Percentiles rank a stretch among this genome's conserved stretches.
Conservation (phyloP, 2,329 filamentous ascomycete genomes). For the Huntiella moniliformis region DNA sequence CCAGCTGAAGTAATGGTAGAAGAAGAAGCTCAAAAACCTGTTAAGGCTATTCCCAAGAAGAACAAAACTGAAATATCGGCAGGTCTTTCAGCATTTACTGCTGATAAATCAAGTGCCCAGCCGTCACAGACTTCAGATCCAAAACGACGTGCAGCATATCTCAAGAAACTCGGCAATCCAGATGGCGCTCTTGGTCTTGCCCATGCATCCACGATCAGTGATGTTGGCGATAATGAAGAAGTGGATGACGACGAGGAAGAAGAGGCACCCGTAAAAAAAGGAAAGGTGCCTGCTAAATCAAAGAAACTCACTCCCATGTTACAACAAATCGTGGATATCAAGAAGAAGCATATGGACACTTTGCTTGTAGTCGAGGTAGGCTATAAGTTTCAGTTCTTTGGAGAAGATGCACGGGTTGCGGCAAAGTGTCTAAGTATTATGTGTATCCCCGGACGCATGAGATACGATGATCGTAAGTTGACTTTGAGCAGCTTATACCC, state of each 20-base stretch:
- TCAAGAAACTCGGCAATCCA: slow-evolving; percentile 73
- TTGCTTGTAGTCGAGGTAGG: slow-evolving; percentile 85
- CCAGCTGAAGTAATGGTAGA: neutral
- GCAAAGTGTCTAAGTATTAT: slow-evolving; percentile 86
- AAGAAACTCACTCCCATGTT: slow-evolving; percentile 86
- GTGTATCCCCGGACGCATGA: slow-evolving; percentile 86
- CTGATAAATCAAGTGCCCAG: neutral
- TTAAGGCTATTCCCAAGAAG: neutral
- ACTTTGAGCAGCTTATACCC: slow-evolving; percentile 1
- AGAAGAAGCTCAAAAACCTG: neutral
- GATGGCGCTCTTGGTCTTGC: slow-evolving; percentile 57
- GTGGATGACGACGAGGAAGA: slow-evolving; percentile 30
- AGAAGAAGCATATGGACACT: slow-evolving; percentile 75
- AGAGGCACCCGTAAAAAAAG: slow-evolving; percentile 18
- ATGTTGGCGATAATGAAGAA: slow-evolving; percentile 35
- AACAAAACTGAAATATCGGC: neutral
- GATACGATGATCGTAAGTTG: slow-evolving; percentile 67
- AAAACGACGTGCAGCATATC: slow-evolving; percentile 53
- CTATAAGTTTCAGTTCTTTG: slow-evolving; percentile 96
- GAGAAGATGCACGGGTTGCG: slow-evolving; percentile 77
- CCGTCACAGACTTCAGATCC: neutral
- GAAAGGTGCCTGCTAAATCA: neutral
- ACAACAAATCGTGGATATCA: slow-evolving; percentile 82
- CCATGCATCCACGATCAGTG: slow-evolving; percentile 35
- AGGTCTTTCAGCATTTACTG: neutral